phyloP scores from a whole-genome alignment of 1,139 yeast genomes.

The Suhomyces bokatorum region DNA sequence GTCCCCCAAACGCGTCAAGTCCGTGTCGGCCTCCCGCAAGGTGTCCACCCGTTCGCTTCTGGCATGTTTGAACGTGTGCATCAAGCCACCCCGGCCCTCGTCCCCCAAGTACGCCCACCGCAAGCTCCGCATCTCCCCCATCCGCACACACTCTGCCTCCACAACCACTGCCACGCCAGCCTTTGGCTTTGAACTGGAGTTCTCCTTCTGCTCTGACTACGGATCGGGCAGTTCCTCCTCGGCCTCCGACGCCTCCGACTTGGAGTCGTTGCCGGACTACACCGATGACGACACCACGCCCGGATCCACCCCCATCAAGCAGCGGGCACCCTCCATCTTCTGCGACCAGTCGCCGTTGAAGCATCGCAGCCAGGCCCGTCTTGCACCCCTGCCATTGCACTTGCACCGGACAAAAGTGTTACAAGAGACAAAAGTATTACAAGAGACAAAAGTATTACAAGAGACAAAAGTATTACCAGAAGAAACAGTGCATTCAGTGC shows the following conservation, averaged over 20 bases:
- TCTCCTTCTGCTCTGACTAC: slow-evolving; percentile 19
- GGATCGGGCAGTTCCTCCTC: background rate
- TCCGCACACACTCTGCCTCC: background rate
- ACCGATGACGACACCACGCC: slow-evolving; percentile 38
- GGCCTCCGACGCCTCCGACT: slow-evolving; percentile 24
- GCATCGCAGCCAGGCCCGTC: background rate
- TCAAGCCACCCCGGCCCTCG: slow-evolving; percentile 10
- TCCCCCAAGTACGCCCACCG: slow-evolving; percentile 15
- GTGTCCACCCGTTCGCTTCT: slow-evolving; percentile 11
- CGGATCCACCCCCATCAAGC: slow-evolving; percentile 25
- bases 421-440: no score
- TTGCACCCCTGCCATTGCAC: slow-evolving; percentile 25
- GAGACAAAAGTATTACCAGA: no score
- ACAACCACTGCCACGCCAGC: no score
- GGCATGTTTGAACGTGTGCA: slow-evolving; percentile 5
- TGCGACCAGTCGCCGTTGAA: background rate
- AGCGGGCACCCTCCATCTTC: background rate
- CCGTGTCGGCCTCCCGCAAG: slow-evolving; percentile 8
- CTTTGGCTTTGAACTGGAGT: slow-evolving; percentile 16
- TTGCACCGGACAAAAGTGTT: background rate
- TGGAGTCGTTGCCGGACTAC: slow-evolving; percentile 41
- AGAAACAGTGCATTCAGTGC: no score
- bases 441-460: no score
- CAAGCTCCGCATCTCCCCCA: slow-evolving; percentile 11
- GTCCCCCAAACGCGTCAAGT: slow-evolving; percentile 13